Conservation (phyloP, 2,329 filamentous ascomycete species). For the Cordyceps cicadae region DNA sequence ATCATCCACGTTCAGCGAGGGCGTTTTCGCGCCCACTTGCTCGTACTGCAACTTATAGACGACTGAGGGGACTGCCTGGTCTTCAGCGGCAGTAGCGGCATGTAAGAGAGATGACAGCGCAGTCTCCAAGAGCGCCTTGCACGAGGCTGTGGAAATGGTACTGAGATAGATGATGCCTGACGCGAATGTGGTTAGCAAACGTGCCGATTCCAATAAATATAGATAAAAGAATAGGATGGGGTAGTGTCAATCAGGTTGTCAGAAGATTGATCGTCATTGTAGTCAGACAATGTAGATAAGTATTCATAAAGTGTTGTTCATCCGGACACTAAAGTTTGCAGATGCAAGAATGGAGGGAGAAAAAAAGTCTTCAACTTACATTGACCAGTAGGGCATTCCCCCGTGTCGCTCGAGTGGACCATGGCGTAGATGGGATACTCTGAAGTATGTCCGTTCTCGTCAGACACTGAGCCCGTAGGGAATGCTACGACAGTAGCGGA, state of each 20-base stretch:
- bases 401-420: slow-evolving; percentile 81
- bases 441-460: slow-evolving; percentile 24
- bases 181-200: slow-evolving; percentile 25
- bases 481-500: slow-evolving; percentile 65
- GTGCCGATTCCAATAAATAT: slow-evolving; percentile 8
- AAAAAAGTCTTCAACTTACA: slow-evolving; percentile 55
- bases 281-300: slow-evolving; percentile 99
- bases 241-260: slow-evolving; percentile 68
- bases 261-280: slow-evolving; percentile 81
- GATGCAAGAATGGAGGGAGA: slow-evolving; percentile 13
- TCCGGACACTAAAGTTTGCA: slow-evolving; percentile 52
- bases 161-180: slow-evolving; percentile 29
- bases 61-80: slow-evolving; percentile 23
- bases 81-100: slow-evolving; percentile 20
- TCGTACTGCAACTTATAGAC: slow-evolving; percentile 51
- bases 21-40: slow-evolving; percentile 30
- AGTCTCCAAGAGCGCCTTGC: slow-evolving; percentile 29
- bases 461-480: slow-evolving; percentile 41
- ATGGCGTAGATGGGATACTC: slow-evolving; percentile 49
- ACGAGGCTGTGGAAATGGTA: slow-evolving; percentile 27
- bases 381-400: slow-evolving; percentile 82
- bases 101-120: slow-evolving; percentile 36
- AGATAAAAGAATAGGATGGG: slow-evolving; percentile 15
- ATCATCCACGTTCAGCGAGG: slow-evolving; percentile 22
- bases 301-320: slow-evolving; percentile 72